Percentiles rank a stretch among this genome's conserved stretches.
phyloP scores from a whole-genome alignment of 257 asterid species.

The Capsicum chinense region DNA sequence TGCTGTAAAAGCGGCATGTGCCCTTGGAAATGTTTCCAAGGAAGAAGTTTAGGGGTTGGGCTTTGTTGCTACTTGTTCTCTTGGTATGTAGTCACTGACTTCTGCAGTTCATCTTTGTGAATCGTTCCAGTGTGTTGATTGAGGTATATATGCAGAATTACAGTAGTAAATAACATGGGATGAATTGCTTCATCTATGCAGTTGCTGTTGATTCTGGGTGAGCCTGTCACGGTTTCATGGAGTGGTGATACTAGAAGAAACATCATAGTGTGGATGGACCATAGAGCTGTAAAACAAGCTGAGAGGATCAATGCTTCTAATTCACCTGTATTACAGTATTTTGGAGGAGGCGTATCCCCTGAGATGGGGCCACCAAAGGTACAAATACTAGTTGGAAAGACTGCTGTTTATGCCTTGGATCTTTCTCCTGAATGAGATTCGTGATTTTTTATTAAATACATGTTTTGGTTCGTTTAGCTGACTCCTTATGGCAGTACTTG shows the following conservation, averaged over 20 bases:
- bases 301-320: slow-evolving; percentile 84
- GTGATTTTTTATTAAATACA: not conserved
- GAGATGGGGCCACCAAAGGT: slow-evolving; percentile 99
- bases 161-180: slow-evolving; percentile 31
- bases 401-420: slow-evolving; percentile 7
- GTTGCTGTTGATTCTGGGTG: slow-evolving; percentile 96
- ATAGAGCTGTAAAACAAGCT: slow-evolving; percentile 94
- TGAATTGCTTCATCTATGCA: slow-evolving; percentile 53
- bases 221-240: slow-evolving; percentile 94
- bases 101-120: slow-evolving; percentile 26
- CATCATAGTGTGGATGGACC: slow-evolving; percentile 99
- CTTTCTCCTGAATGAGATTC: not conserved
- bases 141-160: not conserved
- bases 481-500: not conserved
- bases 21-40: slow-evolving; percentile 69
- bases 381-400: slow-evolving; percentile 30
- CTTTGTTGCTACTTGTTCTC: slow-evolving; percentile 96
- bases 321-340: slow-evolving; percentile 87
- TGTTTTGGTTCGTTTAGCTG: not conserved
- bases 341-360: slow-evolving; percentile 96
- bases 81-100: slow-evolving; percentile 57
- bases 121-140: not conserved
- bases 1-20: slow-evolving; percentile 86
- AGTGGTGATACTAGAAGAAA: slow-evolving; percentile 90
- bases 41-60: slow-evolving; percentile 89